These are phyloP conservation scores for Leccinum fibrillosum DNA, from an alignment of 768 basidiomycete species.

Conservation along the genomic window DNA sequence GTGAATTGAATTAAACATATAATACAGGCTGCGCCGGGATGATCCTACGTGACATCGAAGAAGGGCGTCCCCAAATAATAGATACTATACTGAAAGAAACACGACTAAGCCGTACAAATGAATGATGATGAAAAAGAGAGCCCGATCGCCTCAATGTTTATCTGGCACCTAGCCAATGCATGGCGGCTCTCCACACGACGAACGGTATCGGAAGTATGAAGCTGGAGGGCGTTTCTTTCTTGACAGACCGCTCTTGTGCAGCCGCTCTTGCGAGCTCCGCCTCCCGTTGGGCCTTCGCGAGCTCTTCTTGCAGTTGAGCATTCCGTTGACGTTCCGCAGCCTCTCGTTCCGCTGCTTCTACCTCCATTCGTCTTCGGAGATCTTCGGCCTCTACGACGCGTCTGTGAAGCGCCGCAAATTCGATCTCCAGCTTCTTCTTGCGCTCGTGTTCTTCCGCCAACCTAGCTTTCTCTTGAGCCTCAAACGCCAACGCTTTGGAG, in stretches of 20 bases:
- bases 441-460: slow-evolving; percentile 30
- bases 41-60: background rate
- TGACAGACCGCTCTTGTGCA: slow-evolving; percentile 24
- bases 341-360: slow-evolving; percentile 27
- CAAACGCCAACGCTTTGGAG: slow-evolving; percentile 21
- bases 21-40: background rate
- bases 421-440: slow-evolving; percentile 26
- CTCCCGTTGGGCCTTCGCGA: slow-evolving; percentile 27
- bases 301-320: slow-evolving; percentile 30
- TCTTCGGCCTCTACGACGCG: slow-evolving; percentile 28
- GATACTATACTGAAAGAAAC: slow-evolving; percentile 8
- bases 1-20: slow-evolving; percentile 3
- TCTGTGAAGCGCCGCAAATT: slow-evolving; percentile 25
- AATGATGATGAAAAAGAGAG: background rate
- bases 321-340: slow-evolving; percentile 26
- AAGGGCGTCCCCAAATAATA: slow-evolving; percentile 12
- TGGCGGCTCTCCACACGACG: slow-evolving; percentile 32
- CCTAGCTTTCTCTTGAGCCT: slow-evolving; percentile 31
- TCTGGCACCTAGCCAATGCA: slow-evolving; percentile 32
- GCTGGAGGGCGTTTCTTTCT: slow-evolving; percentile 28
- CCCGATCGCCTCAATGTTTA: slow-evolving; percentile 5
- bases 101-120: background rate
- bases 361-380: slow-evolving; percentile 25
- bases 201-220: slow-evolving; percentile 33
- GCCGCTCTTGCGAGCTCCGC: slow-evolving; percentile 21